Evolutionary conservation across 306 rosid genomes (phyloP).

Genomic region (Trifolium subterraneum): DNA sequence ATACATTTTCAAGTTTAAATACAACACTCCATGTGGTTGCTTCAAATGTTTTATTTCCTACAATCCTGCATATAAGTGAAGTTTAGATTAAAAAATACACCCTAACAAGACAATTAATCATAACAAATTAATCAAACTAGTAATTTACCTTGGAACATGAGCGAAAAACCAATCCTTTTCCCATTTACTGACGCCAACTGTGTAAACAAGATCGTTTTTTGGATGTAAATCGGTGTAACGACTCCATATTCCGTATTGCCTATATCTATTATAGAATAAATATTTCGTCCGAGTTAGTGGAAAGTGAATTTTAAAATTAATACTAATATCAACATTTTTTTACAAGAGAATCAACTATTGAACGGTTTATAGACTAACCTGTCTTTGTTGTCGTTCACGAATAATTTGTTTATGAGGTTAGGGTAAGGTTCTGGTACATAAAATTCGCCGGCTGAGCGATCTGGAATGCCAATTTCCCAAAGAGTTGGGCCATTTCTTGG

Average conservation of each 20-base stretch:
- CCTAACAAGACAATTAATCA: background rate
- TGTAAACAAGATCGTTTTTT: conserved; percentile 54
- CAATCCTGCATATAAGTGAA: conserved; percentile 41
- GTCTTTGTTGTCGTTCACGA: background rate
- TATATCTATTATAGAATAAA: conserved; percentile 48
- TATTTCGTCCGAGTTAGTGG: background rate
- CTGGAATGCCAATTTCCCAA: conserved; percentile 93
- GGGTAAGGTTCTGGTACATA: conserved; percentile 66
- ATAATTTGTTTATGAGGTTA: conserved; percentile 50
- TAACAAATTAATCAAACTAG: background rate
- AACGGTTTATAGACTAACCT: conserved; percentile 44
- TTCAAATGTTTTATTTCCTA: conserved; percentile 35
- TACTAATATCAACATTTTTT: no score
- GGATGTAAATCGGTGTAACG: conserved; percentile 65
- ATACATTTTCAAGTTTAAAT: conserved; percentile 43
- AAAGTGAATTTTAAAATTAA: background rate
- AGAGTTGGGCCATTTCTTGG: conserved; percentile 84
- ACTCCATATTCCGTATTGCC: conserved; percentile 77
- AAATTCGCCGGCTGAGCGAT: conserved; percentile 76
- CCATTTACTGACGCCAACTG: conserved; percentile 38
- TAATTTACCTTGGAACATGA: conserved; percentile 56
- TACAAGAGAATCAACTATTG: background rate
- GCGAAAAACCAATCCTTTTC: conserved; percentile 66
- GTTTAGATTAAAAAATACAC: background rate
- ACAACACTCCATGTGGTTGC: conserved; percentile 74